Base-by-base conservation (phyloP, 495 filamentous ascomycete species). In the Podospora didyma region DNA sequence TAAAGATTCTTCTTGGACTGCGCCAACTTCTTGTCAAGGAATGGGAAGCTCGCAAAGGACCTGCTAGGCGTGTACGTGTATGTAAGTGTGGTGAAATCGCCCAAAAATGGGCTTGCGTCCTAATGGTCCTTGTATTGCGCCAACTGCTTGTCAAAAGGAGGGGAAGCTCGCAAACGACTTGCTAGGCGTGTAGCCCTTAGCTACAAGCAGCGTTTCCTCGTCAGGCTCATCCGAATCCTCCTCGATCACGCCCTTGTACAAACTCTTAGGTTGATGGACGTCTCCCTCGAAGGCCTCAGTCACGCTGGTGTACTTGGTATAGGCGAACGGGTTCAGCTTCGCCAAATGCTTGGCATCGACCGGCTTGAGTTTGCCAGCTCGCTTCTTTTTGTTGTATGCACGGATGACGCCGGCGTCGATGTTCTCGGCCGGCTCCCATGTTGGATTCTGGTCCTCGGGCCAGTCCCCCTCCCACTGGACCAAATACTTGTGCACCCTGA, bases 391-490 rank as follows among this genome's bases (percentile, higher is more conserved):
- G 10, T 67, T 46, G 56, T 76, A 79, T 17, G 37, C 42, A 26
- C 51, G 49, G 28, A 79, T 61, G 3, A 75, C 49, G 0, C 42
- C 22, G 1, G 71, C 46, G 6, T 58, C 49, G 14, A 80, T 72
- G 35, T 78, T 75, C 3, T 65, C 66, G 37, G 67, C 69, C 0
- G 75, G 76, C 57, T 79, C 76, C 77, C 77, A 80, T 0, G 74
- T 75, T 0, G 73, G 74, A 47, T 79, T 75, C 44, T 78, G 70
- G 11, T 69, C 69, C 2, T 62, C 57, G 0, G 76, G 76, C 76
- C 76, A 80, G 26, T 77, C 55, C 5, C 76, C 77, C n/a, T 61
- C 67, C 77, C 77, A 80, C 22, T 70, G 63, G 3, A 80, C 76
- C 9, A 72, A 68, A 56, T 73, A 80, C 45, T 65, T 61, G 34